These are phyloP conservation scores for Trametes cingulata DNA, from an alignment of 768 basidiomycete genomes.

Conservation along the genomic window DNA sequence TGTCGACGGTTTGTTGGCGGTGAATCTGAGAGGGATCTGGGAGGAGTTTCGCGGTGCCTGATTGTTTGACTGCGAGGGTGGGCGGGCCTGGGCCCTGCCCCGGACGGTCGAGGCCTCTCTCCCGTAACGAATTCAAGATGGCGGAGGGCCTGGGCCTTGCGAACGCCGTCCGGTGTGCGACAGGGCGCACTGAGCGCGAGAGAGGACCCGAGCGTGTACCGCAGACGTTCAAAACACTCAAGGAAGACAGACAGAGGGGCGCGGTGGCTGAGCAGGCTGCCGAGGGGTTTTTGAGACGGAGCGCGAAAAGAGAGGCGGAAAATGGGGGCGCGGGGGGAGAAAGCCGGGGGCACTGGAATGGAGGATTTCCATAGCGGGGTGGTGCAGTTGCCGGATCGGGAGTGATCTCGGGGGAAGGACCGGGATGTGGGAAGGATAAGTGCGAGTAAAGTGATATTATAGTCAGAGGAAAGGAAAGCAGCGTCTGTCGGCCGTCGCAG, in stretches of 20 bases:
- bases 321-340: background rate
- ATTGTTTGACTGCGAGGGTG: constrained; percentile 20
- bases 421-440: background rate
- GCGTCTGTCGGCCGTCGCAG: background rate
- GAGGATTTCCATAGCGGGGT: background rate
- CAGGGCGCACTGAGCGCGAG: background rate
- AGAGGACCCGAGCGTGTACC: background rate
- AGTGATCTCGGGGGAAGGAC: constrained; percentile 14
- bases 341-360: background rate
- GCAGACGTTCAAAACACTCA: background rate
- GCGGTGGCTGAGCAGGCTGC: background rate
- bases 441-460: too few species aligned
- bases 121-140: background rate
- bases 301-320: background rate
- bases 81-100: constrained; percentile 12
- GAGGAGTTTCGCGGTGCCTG: constrained; percentile 16
- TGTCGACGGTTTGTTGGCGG: too few species aligned
- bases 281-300: background rate
- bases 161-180: constrained; percentile 1
- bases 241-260: background rate
- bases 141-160: constrained; percentile 1
- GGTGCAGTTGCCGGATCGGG: constrained; percentile 4
- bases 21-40: background rate
- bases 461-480: too few species aligned
- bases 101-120: constrained; percentile 1